These are phyloP conservation scores for Arthrobotrys conoides DNA, from an alignment of 2,329 filamentous ascomycete genomes.

Conservation along the genomic window DNA sequence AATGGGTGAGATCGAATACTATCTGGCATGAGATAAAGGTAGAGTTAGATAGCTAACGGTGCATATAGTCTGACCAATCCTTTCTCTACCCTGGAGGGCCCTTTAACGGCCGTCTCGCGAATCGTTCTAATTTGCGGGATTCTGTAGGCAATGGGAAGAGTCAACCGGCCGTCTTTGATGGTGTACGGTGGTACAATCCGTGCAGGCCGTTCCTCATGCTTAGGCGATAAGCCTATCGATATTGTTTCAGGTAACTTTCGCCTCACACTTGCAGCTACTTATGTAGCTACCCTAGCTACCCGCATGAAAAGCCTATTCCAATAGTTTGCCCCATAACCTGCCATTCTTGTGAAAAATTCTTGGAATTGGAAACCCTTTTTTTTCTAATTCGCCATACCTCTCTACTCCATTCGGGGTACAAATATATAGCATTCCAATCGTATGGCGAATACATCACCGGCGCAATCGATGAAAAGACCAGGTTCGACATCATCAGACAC, in stretches of 20 bases:
- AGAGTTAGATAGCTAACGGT: constrained; percentile 32
- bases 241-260: constrained; percentile 77
- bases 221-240: constrained; percentile 83
- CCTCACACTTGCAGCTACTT: constrained; percentile 10
- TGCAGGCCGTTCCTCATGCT: constrained; percentile 84
- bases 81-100: neutral
- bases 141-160: constrained; percentile 83
- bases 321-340: constrained; percentile 10
- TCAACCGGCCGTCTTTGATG: constrained; percentile 96
- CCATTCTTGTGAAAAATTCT: neutral
- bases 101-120: constrained; percentile 6
- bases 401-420: neutral
- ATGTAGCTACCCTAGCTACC: constrained; percentile 17
- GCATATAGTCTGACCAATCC: constrained; percentile 46
- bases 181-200: constrained; percentile 96
- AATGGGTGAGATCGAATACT: constrained; percentile 69
- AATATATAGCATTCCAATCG: constrained; percentile 82
- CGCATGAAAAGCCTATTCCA: neutral
- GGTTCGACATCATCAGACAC: constrained; percentile 93
- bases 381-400: constrained; percentile 12
- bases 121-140: constrained; percentile 69
- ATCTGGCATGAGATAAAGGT: constrained; percentile 1
- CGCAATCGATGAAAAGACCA: constrained; percentile 82
- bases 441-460: constrained; percentile 95
- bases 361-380: neutral